Evolutionary conservation across 2,329 filamentous ascomycete species (phyloP).

Genomic region (Aspergillus arachidicola): DNA sequence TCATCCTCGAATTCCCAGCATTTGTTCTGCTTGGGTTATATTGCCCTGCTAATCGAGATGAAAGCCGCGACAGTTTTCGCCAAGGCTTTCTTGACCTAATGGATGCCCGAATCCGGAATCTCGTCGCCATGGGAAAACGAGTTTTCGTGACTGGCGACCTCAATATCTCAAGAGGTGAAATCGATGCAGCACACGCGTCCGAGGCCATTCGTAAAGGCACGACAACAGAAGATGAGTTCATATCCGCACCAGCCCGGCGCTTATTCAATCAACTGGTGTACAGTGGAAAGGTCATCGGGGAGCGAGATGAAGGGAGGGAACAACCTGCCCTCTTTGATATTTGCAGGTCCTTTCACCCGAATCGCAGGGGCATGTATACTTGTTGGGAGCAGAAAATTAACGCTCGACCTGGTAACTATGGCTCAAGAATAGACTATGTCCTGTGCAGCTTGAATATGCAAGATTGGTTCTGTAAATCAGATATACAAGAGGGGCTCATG

Average conservation of each 20-base stretch:
- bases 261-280: constrained; percentile 85
- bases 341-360: constrained; percentile 77
- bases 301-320: constrained; percentile 70
- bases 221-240: constrained; percentile 70
- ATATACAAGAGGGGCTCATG: constrained; percentile 91
- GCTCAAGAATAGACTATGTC: constrained; percentile 90
- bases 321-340: constrained; percentile 78
- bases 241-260: constrained; percentile 70
- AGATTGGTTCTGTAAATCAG: constrained; percentile 74
- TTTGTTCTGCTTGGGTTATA: constrained; percentile 95
- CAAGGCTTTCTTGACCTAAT: constrained; percentile 77
- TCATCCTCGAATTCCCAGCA: constrained; percentile 89
- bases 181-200: constrained; percentile 75
- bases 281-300: constrained; percentile 66
- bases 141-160: constrained; percentile 87
- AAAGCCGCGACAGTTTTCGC: constrained; percentile 79
- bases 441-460: constrained; percentile 79
- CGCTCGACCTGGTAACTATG: constrained; percentile 91
- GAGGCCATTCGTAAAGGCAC: constrained; percentile 73
- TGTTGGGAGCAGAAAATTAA: constrained; percentile 97
- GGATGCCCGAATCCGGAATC: constrained; percentile 81
- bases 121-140: constrained; percentile 76
- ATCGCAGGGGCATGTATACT: constrained; percentile 88
- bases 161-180: constrained; percentile 71
- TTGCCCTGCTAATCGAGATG: constrained; percentile 85